Evolutionary conservation across 148 eudicot species (phyloP).

Genomic region (Polygonum aviculare): DNA sequence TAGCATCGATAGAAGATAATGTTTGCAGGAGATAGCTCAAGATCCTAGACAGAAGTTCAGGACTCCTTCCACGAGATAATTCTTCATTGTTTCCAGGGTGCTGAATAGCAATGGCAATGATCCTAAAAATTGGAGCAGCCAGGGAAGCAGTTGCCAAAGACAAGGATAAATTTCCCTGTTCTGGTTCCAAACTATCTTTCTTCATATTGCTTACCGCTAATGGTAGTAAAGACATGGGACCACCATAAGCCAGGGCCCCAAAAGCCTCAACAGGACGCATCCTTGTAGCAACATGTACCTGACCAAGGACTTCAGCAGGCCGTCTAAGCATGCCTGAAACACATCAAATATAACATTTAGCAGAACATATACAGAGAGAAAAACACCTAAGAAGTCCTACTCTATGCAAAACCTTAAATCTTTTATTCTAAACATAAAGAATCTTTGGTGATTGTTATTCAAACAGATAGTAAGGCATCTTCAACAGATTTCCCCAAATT

Average conservation of each 20-base stretch:
- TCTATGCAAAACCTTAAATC: not conserved
- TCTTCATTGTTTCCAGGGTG: constrained; percentile 94
- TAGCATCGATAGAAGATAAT: constrained; percentile 56
- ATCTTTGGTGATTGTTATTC: not conserved
- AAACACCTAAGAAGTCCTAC: not conserved
- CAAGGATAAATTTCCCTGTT: constrained; percentile 47
- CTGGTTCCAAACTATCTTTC: constrained; percentile 68
- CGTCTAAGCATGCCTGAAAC: constrained; percentile 69
- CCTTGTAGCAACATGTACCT: constrained; percentile 93
- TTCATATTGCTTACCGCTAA: constrained; percentile 65
- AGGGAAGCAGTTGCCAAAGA: constrained; percentile 61
- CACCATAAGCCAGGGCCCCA: constrained; percentile 96
- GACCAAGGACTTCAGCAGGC: constrained; percentile 99
- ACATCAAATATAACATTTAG: not conserved
- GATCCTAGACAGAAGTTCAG: constrained; percentile 81
- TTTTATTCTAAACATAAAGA: not conserved
- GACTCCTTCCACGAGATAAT: constrained; percentile 67
- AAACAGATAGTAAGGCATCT: not conserved
- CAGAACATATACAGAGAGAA: not conserved
- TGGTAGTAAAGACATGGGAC: constrained; percentile 94
- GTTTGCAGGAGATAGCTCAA: constrained; percentile 70
- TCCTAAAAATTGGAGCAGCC: constrained; percentile 93
- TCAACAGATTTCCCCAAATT: no score
- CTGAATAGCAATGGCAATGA: constrained; percentile 75
- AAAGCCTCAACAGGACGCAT: constrained; percentile 89